Conservation (phyloP, 73 alveolate species). For the Paramecium biaurelia region DNA sequence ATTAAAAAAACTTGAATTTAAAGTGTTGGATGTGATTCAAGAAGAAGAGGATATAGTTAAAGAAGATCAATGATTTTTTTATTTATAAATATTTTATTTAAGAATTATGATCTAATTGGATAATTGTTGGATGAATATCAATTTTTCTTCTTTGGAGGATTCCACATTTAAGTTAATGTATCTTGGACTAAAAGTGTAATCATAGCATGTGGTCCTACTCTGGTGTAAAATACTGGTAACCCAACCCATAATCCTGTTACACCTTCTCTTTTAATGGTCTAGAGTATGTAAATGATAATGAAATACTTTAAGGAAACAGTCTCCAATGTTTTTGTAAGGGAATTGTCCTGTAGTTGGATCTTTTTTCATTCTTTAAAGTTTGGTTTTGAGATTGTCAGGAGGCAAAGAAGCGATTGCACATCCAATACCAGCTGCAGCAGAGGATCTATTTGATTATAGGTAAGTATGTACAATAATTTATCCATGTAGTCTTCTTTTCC, state of each 20-base stretch:
- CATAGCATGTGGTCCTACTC: slow-evolving; percentile 87
- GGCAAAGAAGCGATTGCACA: slow-evolving; percentile 78
- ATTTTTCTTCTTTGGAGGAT: not conserved
- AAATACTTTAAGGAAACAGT: slow-evolving; percentile 68
- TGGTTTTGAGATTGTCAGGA: slow-evolving; percentile 83
- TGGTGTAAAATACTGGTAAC: slow-evolving; percentile 70
- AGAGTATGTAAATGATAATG: not conserved
- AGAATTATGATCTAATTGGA: not conserved
- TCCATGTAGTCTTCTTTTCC: slow-evolving; percentile 53
- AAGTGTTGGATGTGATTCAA: not conserved
- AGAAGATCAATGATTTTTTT: not conserved
- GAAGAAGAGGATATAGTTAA: not conserved
- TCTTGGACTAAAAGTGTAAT: slow-evolving; percentile 71
- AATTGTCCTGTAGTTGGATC: slow-evolving; percentile 69
- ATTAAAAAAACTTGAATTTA: not conserved
- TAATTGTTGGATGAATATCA: not conserved
- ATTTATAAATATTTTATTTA: not conserved
- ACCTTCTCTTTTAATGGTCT: slow-evolving; percentile 68
- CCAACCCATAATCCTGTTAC: slow-evolving; percentile 84
- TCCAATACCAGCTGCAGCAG: slow-evolving; percentile 76
- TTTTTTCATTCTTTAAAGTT: slow-evolving; percentile 72
- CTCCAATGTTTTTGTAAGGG: slow-evolving; percentile 73
- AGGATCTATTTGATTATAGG: not conserved
- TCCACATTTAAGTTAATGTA: slow-evolving; percentile 21
- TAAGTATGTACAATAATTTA: not conserved